Evolutionary conservation across 2,329 filamentous ascomycete species (phyloP), one percentile per base, ranked within the genome.

Genomic region (Trichoderma afroharzianum): DNA sequence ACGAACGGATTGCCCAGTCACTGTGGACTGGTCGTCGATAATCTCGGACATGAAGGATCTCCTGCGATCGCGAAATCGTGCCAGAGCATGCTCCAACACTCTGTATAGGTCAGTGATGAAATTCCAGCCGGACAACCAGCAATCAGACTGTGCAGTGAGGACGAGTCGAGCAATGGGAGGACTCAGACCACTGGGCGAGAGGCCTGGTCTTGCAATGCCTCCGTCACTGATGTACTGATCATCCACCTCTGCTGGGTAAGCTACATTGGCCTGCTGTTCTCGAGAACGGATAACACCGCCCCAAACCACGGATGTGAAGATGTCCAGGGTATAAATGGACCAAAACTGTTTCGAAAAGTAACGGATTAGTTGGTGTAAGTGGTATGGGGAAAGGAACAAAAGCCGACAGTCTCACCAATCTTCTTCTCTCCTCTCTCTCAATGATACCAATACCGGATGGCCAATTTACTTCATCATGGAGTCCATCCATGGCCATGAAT

Each of bases 51-150:
- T 59, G 15, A 76, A 73, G 4, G 75, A 73, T 30, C 72, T 39
- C 58, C 70, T 57, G 6, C 70, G 70, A 43, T 74, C 74, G 15
- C 77, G 72, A 68, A 77, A 75, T 12, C 75, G 76, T n/a, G 73
- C 76, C 58, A 81, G 72, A 12, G 83, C 83, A 73, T 89, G 86
- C 74, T 89, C 87, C 18, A 89, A 78, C 9, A 88, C 81, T 6
- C 86, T 83, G 74, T 88, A 89, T 0, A 89, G 78, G 74, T 88
- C 86, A 0, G 85, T 88, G 7, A 83, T 86, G 71, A 88, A 88
- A 76, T 88, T 89, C 86, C 85, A 88, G 21, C 87, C 87, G 55
- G 82, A 81, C 8, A 89, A 78, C 87, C 87, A 89, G 71, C 80
- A 80, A 26, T 76, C 71, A 18, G 73, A 68, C 33, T 62, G 57